Evolutionary conservation across 331 rosid species (phyloP).

Genomic region (Malus hybrid): DNA sequence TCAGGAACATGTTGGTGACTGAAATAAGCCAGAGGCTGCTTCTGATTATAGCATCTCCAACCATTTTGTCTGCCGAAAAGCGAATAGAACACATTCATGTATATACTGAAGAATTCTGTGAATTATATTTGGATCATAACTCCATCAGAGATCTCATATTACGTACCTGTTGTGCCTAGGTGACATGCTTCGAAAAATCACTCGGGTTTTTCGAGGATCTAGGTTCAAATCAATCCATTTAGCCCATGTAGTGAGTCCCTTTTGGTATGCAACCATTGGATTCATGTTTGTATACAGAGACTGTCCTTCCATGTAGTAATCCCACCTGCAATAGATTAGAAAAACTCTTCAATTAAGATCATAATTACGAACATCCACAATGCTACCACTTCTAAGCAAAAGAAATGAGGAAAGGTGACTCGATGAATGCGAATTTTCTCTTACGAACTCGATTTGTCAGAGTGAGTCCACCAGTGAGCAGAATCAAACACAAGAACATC

Average conservation of each 20-base stretch:
- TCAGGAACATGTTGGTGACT: constrained; percentile 75
- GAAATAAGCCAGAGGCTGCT: constrained; percentile 66
- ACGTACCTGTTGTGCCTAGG: constrained; percentile 93
- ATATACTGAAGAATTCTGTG: neutral
- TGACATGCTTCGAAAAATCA: constrained; percentile 87
- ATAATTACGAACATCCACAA: neutral
- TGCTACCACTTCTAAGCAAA: neutral
- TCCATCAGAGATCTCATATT: neutral
- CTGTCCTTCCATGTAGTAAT: constrained; percentile 78
- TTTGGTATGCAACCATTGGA: constrained; percentile 93
- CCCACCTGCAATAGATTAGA: constrained; percentile 65
- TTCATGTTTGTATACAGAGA: constrained; percentile 47
- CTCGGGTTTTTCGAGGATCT: constrained; percentile 54
- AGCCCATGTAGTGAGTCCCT: constrained; percentile 95
- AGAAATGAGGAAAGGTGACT: neutral
- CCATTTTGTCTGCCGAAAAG: constrained; percentile 63
- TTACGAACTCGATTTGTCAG: constrained; percentile 66
- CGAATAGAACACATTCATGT: neutral
- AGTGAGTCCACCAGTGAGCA: constrained; percentile 98
- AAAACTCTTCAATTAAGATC: neutral
- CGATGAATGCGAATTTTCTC: constrained; percentile 13
- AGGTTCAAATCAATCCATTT: constrained; percentile 87
- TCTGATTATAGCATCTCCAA: constrained; percentile 88
- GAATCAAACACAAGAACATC: constrained; percentile 84
- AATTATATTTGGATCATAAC: neutral